Evolutionary conservation across 441 rosid genomes (phyloP).

Genomic region (Adansonia grandidieri): DNA sequence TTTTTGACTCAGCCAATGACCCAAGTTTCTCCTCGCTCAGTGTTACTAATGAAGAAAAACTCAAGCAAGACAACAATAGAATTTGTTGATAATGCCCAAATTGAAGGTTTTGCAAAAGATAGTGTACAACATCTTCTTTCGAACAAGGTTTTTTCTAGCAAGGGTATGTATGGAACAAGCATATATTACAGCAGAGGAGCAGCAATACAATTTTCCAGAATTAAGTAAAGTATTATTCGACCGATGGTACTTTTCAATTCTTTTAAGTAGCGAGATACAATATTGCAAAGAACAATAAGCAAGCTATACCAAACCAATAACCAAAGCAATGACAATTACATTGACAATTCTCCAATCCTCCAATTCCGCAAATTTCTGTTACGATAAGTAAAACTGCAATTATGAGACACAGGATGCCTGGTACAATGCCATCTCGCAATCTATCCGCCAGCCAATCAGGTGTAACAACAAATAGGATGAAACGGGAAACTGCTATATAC

Average conservation of each 20-base stretch:
- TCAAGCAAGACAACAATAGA: too few species aligned
- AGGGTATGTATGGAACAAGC: too few species aligned
- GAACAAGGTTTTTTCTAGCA: too few species aligned
- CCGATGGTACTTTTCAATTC: slow-evolving; percentile 21
- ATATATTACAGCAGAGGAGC: too few species aligned
- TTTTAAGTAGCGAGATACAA: slow-evolving; percentile 31
- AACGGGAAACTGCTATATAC: slow-evolving; percentile 44
- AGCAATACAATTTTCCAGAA: too few species aligned
- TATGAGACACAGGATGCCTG: slow-evolving; percentile 47
- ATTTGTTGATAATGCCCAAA: too few species aligned
- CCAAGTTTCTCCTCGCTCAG: background rate
- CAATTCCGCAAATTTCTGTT: slow-evolving; percentile 39
- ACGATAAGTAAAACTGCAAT: slow-evolving; percentile 32
- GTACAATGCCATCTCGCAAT: slow-evolving; percentile 44
- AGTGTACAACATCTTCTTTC: too few species aligned
- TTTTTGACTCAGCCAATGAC: background rate
- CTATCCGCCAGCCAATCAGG: slow-evolving; percentile 46
- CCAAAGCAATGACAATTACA: slow-evolving; percentile 35
- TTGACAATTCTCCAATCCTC: slow-evolving; percentile 30
- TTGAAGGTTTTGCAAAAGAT: too few species aligned
- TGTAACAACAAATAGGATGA: slow-evolving; percentile 47
- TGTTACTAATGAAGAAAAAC: too few species aligned
- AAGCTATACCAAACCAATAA: slow-evolving; percentile 36
- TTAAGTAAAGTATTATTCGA: background rate
- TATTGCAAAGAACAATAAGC: slow-evolving; percentile 44